These are phyloP conservation scores for Ligustrum vulgare DNA, from an alignment of 257 asterid genomes.

Conservation along the genomic window DNA sequence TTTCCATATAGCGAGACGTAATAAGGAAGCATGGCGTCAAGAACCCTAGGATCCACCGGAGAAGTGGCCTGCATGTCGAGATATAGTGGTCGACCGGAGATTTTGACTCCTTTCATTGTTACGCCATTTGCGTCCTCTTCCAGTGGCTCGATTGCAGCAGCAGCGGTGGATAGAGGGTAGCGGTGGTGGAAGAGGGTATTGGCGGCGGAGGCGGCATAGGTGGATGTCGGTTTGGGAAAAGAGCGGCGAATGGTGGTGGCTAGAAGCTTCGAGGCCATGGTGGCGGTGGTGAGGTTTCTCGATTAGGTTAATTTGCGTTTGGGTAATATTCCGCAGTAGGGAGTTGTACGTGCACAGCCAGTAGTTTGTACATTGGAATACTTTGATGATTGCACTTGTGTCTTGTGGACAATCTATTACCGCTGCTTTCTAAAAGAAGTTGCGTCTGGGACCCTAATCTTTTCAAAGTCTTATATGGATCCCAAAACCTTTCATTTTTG, in stretches of 20 bases:
- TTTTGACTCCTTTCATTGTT: constrained; percentile 82
- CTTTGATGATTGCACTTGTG: not conserved
- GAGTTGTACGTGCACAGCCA: not conserved
- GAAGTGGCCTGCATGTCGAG: constrained; percentile 98
- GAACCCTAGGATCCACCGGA: constrained; percentile 92
- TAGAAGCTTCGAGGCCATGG: constrained; percentile 62
- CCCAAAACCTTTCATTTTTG: too few relatives aligned
- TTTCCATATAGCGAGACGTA: constrained; percentile 77
- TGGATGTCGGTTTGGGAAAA: constrained; percentile 24
- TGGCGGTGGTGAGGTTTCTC: not conserved
- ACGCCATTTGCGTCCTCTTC: constrained; percentile 59
- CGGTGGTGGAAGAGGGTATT: not conserved
- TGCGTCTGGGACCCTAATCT: too few relatives aligned
- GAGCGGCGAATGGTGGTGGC: constrained; percentile 59
- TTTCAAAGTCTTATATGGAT: too few relatives aligned
- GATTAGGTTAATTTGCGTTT: not conserved
- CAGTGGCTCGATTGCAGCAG: constrained; percentile 44
- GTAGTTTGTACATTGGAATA: not conserved
- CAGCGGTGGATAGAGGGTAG: constrained; percentile 48
- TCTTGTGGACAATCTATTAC: not conserved
- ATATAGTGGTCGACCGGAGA: constrained; percentile 89
- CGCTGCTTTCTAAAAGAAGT: not conserved
- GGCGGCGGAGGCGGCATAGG: constrained; percentile 7
- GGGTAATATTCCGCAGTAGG: not conserved
- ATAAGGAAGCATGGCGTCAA: constrained; percentile 91